Percentiles rank a stretch among this genome's conserved stretches.
Evolutionary conservation across 169 alveolate species (phyloP).

Genomic region (Cardiosporidium cionae): DNA sequence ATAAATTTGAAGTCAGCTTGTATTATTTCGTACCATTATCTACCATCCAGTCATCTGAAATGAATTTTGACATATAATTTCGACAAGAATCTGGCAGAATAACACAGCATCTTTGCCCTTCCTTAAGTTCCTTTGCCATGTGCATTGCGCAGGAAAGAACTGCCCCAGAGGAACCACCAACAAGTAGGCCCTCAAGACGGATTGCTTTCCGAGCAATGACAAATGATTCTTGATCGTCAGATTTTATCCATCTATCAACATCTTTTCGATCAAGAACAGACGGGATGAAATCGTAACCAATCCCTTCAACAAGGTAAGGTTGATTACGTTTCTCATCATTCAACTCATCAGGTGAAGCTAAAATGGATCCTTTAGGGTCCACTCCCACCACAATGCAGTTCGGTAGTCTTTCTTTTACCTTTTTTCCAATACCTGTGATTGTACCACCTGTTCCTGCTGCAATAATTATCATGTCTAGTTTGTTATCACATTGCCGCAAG

Average conservation of each 20-base stretch:
- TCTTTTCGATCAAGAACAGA: conserved; percentile 42
- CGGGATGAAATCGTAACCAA: conserved; percentile 77
- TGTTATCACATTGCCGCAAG: conserved; percentile 66
- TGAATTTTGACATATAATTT: conserved; percentile 63
- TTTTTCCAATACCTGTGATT: conserved; percentile 77
- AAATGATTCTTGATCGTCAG: conserved; percentile 61
- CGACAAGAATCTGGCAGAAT: conserved; percentile 49
- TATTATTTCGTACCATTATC: conserved; percentile 20
- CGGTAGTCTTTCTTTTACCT: conserved; percentile 67
- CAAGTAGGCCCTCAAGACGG: conserved; percentile 68
- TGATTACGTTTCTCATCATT: background rate
- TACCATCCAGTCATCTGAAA: conserved; percentile 57
- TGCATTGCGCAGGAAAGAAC: too few relatives aligned
- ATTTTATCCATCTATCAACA: conserved; percentile 61
- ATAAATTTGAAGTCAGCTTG: too few relatives aligned
- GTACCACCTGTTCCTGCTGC: conserved; percentile 88
- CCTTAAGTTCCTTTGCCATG: too few relatives aligned
- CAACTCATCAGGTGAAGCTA: conserved; percentile 15
- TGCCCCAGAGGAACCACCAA: conserved; percentile 77
- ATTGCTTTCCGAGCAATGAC: conserved; percentile 59
- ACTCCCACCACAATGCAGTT: conserved; percentile 69
- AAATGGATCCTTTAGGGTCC: conserved; percentile 77
- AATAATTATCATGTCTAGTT: conserved; percentile 69
- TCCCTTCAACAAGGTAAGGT: conserved; percentile 62
- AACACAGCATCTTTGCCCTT: conserved; percentile 45